Percentiles rank a stretch among this genome's conserved stretches.
Conservation (phyloP, 495 filamentous ascomycete genomes). For the Xylaria telfairii region DNA sequence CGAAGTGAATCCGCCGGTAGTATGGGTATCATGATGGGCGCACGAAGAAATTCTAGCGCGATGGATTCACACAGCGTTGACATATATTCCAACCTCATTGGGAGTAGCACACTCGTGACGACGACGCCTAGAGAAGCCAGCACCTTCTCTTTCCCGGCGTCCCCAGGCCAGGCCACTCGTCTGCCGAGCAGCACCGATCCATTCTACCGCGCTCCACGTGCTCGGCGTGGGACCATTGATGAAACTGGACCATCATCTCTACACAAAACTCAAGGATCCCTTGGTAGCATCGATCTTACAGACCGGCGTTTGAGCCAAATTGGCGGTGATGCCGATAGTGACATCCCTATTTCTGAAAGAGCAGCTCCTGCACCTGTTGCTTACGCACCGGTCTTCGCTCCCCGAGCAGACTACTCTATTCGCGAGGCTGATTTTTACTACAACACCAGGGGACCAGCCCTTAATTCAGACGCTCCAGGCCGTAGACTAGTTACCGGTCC, state of each 20-base stretch:
- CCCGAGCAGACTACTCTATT: conserved; percentile 82
- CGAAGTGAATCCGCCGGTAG: conserved; percentile 83
- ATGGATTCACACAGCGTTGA: conserved; percentile 52
- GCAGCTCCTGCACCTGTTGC: conserved; percentile 40
- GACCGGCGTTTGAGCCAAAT: conserved; percentile 51
- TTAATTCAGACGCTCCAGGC: conserved; percentile 77
- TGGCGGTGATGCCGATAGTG: conserved; percentile 45
- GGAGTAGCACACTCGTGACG: conserved; percentile 65
- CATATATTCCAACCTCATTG: conserved; percentile 43
- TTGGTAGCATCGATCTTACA: conserved; percentile 58
- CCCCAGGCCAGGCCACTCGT: conserved; percentile 55
- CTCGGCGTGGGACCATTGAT: conserved; percentile 66
- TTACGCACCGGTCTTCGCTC: conserved; percentile 43
- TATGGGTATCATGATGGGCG: conserved; percentile 70
- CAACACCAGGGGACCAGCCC: conserved; percentile 84
- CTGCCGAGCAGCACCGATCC: conserved; percentile 61
- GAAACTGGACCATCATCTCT: conserved; percentile 43
- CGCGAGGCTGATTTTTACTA: conserved; percentile 97
- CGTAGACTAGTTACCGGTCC: conserved; percentile 91
- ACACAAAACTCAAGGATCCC: conserved; percentile 51
- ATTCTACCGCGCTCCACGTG: conserved; percentile 84
- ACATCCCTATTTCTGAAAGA: conserved; percentile 47
- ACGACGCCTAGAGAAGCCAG: conserved; percentile 72
- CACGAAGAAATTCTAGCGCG: conserved; percentile 51
- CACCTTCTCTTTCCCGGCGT: conserved; percentile 71